Evolutionary conservation across 768 basidiomycete genomes (phyloP).

Genomic region (Pilatotrama ljubarskyi): DNA sequence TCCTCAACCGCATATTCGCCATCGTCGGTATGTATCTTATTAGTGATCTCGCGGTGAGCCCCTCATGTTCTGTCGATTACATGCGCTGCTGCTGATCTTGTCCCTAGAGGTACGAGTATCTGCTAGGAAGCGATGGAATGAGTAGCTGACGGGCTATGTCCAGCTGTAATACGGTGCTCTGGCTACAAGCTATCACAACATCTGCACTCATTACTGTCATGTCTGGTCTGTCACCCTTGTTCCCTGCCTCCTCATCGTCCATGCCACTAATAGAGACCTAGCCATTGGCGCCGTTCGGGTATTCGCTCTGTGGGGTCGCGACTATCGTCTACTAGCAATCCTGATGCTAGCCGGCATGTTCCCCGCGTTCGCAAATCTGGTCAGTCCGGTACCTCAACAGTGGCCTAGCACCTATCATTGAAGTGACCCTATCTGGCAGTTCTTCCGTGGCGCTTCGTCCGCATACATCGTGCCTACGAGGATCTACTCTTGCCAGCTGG

Average conservation of each 20-base stretch:
- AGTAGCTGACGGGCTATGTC: background rate
- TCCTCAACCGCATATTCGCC: slow-evolving; percentile 19
- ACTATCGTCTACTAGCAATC: background rate
- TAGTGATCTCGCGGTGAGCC: background rate
- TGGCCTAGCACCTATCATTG: background rate
- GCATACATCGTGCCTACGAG: slow-evolving; percentile 2
- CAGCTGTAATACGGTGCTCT: slow-evolving; percentile 13
- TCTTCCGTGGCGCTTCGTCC: slow-evolving; percentile 8
- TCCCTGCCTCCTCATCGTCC: background rate
- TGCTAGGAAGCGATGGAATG: background rate
- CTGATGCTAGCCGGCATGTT: slow-evolving; percentile 13
- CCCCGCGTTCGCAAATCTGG: slow-evolving; percentile 17
- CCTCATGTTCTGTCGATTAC: background rate
- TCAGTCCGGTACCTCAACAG: background rate
- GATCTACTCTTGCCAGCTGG: slow-evolving; percentile 12
- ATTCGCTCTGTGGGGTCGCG: slow-evolving; percentile 15
- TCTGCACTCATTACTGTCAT: slow-evolving; percentile 2
- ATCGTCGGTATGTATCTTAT: slow-evolving; percentile 2
- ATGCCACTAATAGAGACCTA: background rate
- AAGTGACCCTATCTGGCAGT: background rate
- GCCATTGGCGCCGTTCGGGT: slow-evolving; percentile 21
- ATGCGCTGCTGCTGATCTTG: background rate
- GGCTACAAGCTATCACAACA: background rate
- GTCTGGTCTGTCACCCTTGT: background rate
- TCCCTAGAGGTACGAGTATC: background rate